A percentile compares a stretch with the other conserved stretches of the same genome.
phyloP scores from a whole-genome alignment of 1,284 basidiomycete genomes.

The Ustilago bromivora region DNA sequence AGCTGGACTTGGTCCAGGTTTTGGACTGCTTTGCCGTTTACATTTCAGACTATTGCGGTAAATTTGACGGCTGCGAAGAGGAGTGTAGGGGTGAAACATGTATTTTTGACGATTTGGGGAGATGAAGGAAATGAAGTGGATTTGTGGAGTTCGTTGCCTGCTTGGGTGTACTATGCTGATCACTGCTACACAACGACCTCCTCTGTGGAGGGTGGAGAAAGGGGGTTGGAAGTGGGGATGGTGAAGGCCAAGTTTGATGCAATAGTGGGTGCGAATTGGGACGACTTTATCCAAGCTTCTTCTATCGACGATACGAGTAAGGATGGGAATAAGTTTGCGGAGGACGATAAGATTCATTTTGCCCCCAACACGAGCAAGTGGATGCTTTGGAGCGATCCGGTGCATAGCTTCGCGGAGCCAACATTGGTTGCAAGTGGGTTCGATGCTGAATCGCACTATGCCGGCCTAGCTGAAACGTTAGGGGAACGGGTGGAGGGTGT shows the following conservation, averaged over 20 bases:
- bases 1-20: conserved; percentile 71
- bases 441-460: conserved; percentile 53
- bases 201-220: neutral
- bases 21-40: conserved; percentile 71
- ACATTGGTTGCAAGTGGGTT: conserved; percentile 46
- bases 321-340: conserved; percentile 27
- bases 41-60: conserved; percentile 69
- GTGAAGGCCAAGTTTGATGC: conserved; percentile 60
- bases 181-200: conserved; percentile 61
- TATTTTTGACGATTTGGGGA: conserved; percentile 71
- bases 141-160: conserved; percentile 53
- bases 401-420: conserved; percentile 54
- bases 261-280: conserved; percentile 67
- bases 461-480: conserved; percentile 19
- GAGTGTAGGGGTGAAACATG: conserved; percentile 62
- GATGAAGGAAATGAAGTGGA: conserved; percentile 70
- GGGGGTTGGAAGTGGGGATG: conserved; percentile 59
- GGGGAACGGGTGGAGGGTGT: conserved; percentile 37
- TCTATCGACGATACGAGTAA: conserved; percentile 63
- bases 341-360: conserved; percentile 63
- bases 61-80: conserved; percentile 68
- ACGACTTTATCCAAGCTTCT: conserved; percentile 69
- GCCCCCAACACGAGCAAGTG: conserved; percentile 70
- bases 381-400: conserved; percentile 69
- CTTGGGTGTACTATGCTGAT: conserved; percentile 68